Percentiles rank a stretch among this genome's conserved stretches.
Conservation (phyloP, 768 basidiomycete species). For the Mycena galopus region DNA sequence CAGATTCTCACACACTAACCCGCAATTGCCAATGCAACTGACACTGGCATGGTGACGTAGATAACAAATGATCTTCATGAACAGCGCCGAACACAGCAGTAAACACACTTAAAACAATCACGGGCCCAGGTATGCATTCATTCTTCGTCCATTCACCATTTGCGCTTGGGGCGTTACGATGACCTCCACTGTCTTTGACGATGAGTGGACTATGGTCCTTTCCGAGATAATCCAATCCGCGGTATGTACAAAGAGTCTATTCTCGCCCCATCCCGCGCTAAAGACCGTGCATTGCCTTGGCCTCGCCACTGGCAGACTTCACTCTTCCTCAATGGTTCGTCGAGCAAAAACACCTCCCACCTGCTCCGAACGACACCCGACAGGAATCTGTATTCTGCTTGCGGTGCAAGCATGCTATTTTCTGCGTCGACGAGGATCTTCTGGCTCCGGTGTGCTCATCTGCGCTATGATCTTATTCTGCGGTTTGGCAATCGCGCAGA, state of each 20-base stretch:
- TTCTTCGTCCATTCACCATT: too few species aligned
- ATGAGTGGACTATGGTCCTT: background rate
- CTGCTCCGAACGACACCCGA: too few species aligned
- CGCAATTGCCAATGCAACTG: too few species aligned
- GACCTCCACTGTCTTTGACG: background rate
- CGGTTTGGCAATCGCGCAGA: background rate
- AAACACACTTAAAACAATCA: too few species aligned
- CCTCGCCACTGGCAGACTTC: background rate
- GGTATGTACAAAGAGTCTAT: background rate
- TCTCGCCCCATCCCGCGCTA: background rate
- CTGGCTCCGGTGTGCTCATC: background rate
- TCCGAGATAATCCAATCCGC: conserved; percentile 8
- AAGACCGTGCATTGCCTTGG: background rate
- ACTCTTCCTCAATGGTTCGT: conserved; percentile 13
- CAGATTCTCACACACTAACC: too few species aligned
- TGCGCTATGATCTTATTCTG: background rate
- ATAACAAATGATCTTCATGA: too few species aligned
- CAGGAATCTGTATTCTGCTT: conserved; percentile 11
- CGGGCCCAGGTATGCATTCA: too few species aligned
- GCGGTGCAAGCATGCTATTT: conserved; percentile 1
- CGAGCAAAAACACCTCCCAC: too few species aligned
- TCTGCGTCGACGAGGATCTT: background rate
- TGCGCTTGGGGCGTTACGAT: background rate
- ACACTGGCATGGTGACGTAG: too few species aligned
- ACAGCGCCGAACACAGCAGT: too few species aligned